Percentiles rank a stretch among this genome's conserved stretches.
phyloP scores from a whole-genome alignment of 208 protist species.

The Strigomonas culicis region DNA sequence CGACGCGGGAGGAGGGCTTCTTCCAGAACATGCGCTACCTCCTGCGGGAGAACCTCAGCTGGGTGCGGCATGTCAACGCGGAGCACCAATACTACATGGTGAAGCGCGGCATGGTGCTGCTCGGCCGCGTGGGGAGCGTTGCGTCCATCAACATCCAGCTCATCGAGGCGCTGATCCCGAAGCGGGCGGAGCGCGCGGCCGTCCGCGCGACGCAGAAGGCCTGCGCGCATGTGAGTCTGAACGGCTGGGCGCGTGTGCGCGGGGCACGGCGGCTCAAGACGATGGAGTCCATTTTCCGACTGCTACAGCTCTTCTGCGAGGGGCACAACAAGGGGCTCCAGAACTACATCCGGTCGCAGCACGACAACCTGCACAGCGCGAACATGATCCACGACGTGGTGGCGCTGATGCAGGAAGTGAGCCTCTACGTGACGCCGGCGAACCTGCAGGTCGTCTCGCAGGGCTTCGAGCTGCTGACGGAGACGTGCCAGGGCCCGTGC shows the following conservation, averaged over 20 bases:
- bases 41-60: slow-evolving; percentile 36
- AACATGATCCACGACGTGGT: slow-evolving; percentile 84
- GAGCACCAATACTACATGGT: slow-evolving; percentile 67
- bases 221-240: slow-evolving; percentile 15
- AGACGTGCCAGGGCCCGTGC: slow-evolving; percentile 92
- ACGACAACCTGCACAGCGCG: slow-evolving; percentile 71
- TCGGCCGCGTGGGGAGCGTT: slow-evolving; percentile 11
- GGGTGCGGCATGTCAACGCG: slow-evolving; percentile 44
- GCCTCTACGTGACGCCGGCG: slow-evolving; percentile 37
- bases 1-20: slow-evolving; percentile 63
- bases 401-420: slow-evolving; percentile 55
- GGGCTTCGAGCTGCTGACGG: slow-evolving; percentile 83
- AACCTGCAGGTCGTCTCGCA: slow-evolving; percentile 47
- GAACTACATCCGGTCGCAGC: slow-evolving; percentile 87
- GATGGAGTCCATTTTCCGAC: slow-evolving; percentile 64
- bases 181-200: slow-evolving; percentile 1
- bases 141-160: slow-evolving; percentile 38
- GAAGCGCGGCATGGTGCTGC: slow-evolving; percentile 32
- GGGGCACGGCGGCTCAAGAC: slow-evolving; percentile 41
- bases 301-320: slow-evolving; percentile 93
- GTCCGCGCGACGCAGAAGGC: neutral
- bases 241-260: slow-evolving; percentile 52
- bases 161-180: slow-evolving; percentile 30
- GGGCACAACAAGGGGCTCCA: slow-evolving; percentile 86
- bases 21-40: slow-evolving; percentile 68